Percentiles rank a stretch among this genome's conserved stretches.
Evolutionary conservation across 495 filamentous ascomycete species (phyloP).

Genomic region (Trichoderma reesei): DNA sequence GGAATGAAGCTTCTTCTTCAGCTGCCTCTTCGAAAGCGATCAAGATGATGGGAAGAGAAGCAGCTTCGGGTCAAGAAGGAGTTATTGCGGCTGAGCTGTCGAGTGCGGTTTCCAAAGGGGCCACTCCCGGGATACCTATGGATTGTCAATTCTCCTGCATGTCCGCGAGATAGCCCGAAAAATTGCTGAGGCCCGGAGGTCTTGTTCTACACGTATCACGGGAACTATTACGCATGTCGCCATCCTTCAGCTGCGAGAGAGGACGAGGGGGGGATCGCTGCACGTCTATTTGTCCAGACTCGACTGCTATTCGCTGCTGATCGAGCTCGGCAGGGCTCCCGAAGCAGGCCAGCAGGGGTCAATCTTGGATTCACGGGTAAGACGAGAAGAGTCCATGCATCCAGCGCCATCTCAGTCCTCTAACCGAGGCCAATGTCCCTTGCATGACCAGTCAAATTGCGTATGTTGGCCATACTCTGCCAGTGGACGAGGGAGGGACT

Average conservation of each 20-base stretch:
- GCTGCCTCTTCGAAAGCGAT: neutral
- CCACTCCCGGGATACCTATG: neutral
- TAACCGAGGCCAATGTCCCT: too few species aligned
- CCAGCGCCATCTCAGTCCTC: too few species aligned
- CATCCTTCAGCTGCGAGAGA: neutral
- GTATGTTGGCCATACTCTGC: too few species aligned
- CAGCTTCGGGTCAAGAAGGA: neutral
- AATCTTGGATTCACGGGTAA: too few species aligned
- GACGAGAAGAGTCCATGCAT: too few species aligned
- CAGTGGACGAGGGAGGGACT: too few species aligned
- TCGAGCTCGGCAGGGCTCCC: neutral
- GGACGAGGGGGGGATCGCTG: neutral
- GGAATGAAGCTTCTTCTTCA: neutral
- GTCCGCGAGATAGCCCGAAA: conserved; percentile 1
- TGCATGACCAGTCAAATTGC: too few species aligned
- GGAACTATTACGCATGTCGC: neutral
- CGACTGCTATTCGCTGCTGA: neutral
- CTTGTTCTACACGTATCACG: too few species aligned
- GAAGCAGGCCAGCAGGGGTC: neutral
- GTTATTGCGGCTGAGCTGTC: neutral
- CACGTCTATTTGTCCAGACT: neutral
- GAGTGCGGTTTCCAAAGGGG: neutral
- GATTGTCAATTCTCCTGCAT: neutral
- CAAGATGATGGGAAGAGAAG: too few species aligned
- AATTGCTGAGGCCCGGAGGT: neutral